Base-by-base conservation (phyloP, 768 basidiomycete species). In the Galerina sulciceps region DNA sequence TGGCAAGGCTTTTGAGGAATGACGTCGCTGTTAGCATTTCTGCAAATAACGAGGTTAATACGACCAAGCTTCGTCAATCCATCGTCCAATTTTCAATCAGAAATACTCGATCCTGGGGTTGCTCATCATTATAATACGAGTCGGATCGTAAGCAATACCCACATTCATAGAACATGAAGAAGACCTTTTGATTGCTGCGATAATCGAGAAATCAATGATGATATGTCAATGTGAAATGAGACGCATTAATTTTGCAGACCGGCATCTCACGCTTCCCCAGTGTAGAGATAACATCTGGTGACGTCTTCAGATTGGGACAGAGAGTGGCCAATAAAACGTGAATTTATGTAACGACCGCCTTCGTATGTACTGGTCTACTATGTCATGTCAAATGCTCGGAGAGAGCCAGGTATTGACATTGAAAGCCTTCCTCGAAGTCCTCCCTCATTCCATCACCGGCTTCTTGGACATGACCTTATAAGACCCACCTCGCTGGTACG, bases 181-280 rank as follows among this genome's bases (percentile, higher is more conserved):
- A 51, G 22, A 6, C 18, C 35, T 36, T 51, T 38, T 37, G 49
- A 51, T 51, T 51, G 37, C 49, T 51, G 49, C 49, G 49, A 51
- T 51, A 40, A 40, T 51, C 49, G 38, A 51, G 37, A n/a, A 51
- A 31, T 38, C 18, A 51, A 36, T 14, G 2, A 14, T 38, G 17
- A 38, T 20, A 40, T 23, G 49, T 51, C 49, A 40, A 38, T 23
- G 10, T 11, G 37, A 51, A 40, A 37, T 51, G 49, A 51, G 40
- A 38, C 38, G 36, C 37, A 23, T 51, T 37, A 10, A 13, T 40
- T 40, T 51, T 13, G 8, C 49, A 38, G 4, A 18, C 36, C 49
- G 49, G 49, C 49, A 36, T 51, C 49, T 38, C 49, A 51, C 49
- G 40, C 49, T 51, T 51, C 49, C 49, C 49, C 49, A 51, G 37